Base-by-base conservation (phyloP, 768 basidiomycete genomes). In the Agrocybe pediades region DNA sequence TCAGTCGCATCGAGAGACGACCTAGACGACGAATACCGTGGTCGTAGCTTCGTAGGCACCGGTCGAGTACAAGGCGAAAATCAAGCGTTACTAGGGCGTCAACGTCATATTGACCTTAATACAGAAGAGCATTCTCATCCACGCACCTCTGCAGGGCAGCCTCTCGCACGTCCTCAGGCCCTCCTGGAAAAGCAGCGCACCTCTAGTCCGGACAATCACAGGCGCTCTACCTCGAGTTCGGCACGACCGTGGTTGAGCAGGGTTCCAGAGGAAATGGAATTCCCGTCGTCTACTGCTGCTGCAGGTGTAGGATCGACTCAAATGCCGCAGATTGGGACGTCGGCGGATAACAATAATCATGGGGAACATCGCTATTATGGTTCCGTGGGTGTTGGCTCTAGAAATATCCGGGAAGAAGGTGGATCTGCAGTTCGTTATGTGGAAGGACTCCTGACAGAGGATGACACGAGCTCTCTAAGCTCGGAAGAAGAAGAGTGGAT, bases 401-500 rank as follows among this genome's bases (percentile, higher is more conserved):
- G 33, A 27, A 6, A 44, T 27, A 13, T 26, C 9, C 33, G 23
- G 43, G 49, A 41, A 44, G 25, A 55, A 20, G 13, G 23, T 4
- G 41, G 50, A 9, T 40, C 26, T 29, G 49, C 45, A 1, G 27
- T 45, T n/a, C 46, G 49, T 41, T 50, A 55, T 17, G 43, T 29
- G 13, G 48, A 45, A 39, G 49, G 33, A 9, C 30, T 46, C 2
- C 61, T 69, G 41, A 40, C 21, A 21, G 53, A 56, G 5, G 60
- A 63, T 6, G 72, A 66, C 7, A 57, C 30, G 20, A 58, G 55
- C 26, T 62, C 62, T 2, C 33, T 62, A 7, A 62, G 51, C 47
- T 74, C 72, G 9, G 71, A 72, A n/a, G 76, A 74, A 50, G 68
- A 68, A 41, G 65, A 69, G 48, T 67, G 59, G 63, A 45, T 70